Conservation (phyloP, 768 basidiomycete species). For the Rhodotorula kratochvilovae region DNA sequence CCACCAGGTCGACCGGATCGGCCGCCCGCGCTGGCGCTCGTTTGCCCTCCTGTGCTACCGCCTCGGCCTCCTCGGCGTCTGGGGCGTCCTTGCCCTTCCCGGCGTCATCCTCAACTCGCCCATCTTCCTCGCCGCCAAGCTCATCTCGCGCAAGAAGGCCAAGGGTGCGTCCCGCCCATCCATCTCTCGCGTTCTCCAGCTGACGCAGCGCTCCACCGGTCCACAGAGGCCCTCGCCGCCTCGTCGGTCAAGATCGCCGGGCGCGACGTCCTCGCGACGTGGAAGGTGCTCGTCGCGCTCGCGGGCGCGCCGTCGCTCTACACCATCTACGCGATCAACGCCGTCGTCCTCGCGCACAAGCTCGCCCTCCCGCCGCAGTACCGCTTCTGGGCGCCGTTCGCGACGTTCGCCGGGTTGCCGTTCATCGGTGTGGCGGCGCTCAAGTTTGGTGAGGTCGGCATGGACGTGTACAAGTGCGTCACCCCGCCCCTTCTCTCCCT, state of each 20-base stretch:
- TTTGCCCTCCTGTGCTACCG: slow-evolving; percentile 79
- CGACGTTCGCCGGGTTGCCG: slow-evolving; percentile 69
- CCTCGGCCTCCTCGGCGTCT: slow-evolving; percentile 66
- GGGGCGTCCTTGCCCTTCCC: slow-evolving; percentile 80
- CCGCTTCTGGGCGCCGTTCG: slow-evolving; percentile 69
- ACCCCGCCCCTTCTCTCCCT: accelerated
- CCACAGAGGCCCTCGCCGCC: slow-evolving; percentile 78
- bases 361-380: slow-evolving; percentile 62
- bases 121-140: slow-evolving; percentile 81
- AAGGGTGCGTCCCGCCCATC: slow-evolving; percentile 53
- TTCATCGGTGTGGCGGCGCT: slow-evolving; percentile 87
- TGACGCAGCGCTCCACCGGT: not conserved
- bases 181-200: not conserved
- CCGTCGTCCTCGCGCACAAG: slow-evolving; percentile 66
- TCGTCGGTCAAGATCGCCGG: slow-evolving; percentile 92
- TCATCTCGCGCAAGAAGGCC: slow-evolving; percentile 82
- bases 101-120: slow-evolving; percentile 88
- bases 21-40: slow-evolving; percentile 63
- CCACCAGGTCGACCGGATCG: slow-evolving; percentile 5
- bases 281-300: slow-evolving; percentile 92
- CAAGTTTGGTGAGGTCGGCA: slow-evolving; percentile 95
- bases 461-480: slow-evolving; percentile 90
- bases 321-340: slow-evolving; percentile 71
- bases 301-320: slow-evolving; percentile 86
- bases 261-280: slow-evolving; percentile 93